phyloP scores from a whole-genome alignment of 805 yeast genomes.

The Groenewaldozyma tartarivorans region DNA sequence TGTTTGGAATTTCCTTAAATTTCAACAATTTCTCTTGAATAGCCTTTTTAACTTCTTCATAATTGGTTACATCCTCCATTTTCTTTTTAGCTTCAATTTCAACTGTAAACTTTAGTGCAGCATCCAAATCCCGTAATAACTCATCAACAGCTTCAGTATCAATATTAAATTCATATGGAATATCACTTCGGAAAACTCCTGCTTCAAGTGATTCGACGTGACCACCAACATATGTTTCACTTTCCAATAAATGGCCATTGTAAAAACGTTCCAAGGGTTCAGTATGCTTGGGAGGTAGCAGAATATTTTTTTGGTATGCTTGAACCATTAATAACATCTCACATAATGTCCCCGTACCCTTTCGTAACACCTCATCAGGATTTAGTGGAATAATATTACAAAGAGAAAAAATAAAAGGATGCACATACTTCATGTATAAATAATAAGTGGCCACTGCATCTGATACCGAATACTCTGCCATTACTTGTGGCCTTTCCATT shows the following conservation, averaged over 20 bases:
- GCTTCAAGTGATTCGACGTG: constrained; percentile 97
- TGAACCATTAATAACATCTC: constrained; percentile 95
- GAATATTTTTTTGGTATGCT: constrained; percentile 67
- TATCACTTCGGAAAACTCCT: constrained; percentile 91
- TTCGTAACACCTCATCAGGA: constrained; percentile 92
- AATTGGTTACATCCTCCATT: constrained; percentile 71
- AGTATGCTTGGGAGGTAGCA: constrained; percentile 86
- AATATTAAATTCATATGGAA: constrained; percentile 62
- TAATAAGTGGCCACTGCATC: constrained; percentile 99
- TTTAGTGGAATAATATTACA: constrained; percentile 92
- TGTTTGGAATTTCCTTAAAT: constrained; percentile 49
- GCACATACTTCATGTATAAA: constrained; percentile 91
- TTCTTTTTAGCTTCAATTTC: constrained; percentile 69
- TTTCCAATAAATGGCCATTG: constrained; percentile 85
- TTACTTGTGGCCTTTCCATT: constrained; percentile 77
- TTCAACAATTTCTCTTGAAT: constrained; percentile 49
- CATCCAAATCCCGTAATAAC: constrained; percentile 58
- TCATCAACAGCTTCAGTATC: constrained; percentile 81
- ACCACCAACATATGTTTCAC: constrained; percentile 98
- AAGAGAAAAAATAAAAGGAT: constrained; percentile 90
- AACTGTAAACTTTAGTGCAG: constrained; percentile 72
- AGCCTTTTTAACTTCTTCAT: constrained; percentile 57
- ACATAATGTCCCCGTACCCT: constrained; percentile 97
- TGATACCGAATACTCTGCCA: constrained; percentile 96
- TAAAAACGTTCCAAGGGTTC: constrained; percentile 94